phyloP scores from a whole-genome alignment of 2,329 filamentous ascomycete genomes.

The Xylaria sp. region DNA sequence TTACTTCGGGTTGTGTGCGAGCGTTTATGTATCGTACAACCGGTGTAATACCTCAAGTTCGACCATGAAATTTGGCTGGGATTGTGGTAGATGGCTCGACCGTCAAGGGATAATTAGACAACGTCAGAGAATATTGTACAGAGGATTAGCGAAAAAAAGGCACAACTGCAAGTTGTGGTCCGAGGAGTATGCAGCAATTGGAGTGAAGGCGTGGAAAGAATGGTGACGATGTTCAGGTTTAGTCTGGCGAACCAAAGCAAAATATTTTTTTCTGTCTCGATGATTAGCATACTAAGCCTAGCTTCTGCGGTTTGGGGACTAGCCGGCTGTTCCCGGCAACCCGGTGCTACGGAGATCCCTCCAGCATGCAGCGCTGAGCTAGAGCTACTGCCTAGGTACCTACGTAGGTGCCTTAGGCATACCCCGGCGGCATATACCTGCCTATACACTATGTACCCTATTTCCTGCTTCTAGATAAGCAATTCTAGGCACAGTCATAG shows the following conservation, averaged over 20 bases:
- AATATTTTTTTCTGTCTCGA: constrained; percentile 30
- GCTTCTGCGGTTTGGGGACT: constrained; percentile 17
- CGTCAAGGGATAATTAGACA: constrained; percentile 33
- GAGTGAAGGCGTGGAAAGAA: constrained; percentile 13
- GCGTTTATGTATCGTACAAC: constrained; percentile 25
- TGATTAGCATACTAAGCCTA: constrained; percentile 2
- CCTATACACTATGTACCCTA: no score
- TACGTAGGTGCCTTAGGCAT: no score
- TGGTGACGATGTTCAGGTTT: constrained; percentile 21
- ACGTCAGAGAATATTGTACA: constrained; percentile 40
- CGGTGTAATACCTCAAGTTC: constrained; percentile 31
- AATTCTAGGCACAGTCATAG: no score
- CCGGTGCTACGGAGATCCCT: constrained; percentile 35
- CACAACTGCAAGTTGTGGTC: constrained; percentile 32
- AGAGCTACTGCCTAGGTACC: no score
- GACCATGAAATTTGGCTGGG: constrained; percentile 26
- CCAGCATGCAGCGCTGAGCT: neutral
- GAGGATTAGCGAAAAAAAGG: constrained; percentile 33
- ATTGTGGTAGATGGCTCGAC: constrained; percentile 14
- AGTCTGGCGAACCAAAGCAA: constrained; percentile 18
- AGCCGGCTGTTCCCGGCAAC: constrained; percentile 40
- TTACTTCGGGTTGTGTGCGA: constrained; percentile 2
- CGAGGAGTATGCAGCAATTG: constrained; percentile 11
- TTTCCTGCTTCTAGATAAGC: no score
- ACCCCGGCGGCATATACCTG: neutral